These are phyloP conservation scores for Tricholoma terreum DNA, from an alignment of 768 basidiomycete species.

Conservation along the genomic window DNA sequence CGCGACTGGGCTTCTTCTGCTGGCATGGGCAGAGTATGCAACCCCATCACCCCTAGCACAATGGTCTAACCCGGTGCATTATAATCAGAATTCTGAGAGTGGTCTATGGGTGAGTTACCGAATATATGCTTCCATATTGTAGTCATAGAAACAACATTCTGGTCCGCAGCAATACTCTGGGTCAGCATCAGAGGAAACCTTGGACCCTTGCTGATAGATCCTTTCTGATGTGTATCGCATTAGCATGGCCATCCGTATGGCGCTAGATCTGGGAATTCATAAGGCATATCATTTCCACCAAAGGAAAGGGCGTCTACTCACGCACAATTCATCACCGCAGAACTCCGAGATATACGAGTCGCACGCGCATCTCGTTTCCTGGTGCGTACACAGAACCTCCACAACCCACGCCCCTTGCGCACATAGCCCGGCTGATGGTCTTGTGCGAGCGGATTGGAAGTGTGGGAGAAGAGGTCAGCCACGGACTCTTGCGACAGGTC, in stretches of 20 bases:
- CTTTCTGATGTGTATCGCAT: not conserved
- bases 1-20: constrained; percentile 13
- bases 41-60: not conserved
- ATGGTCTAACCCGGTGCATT: not conserved
- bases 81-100: constrained; percentile 14
- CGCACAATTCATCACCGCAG: constrained; percentile 1
- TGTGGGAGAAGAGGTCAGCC: constrained; percentile 10
- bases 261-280: constrained; percentile 13
- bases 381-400: constrained; percentile 6
- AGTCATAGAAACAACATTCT: not conserved
- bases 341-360: constrained; percentile 10
- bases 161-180: constrained; percentile 14
- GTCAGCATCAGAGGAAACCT: not conserved
- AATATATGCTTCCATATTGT: not conserved
- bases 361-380: constrained; percentile 8
- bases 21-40: constrained; percentile 16
- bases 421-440: constrained; percentile 14
- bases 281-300: constrained; percentile 3
- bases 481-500: constrained; percentile 8
- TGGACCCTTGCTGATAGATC: not conserved
- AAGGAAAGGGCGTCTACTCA: not conserved
- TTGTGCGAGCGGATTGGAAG: constrained; percentile 12
- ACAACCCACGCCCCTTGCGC: constrained; percentile 10
- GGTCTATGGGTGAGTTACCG: constrained; percentile 14
- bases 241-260: constrained; percentile 18